phyloP scores from a whole-genome alignment of 345 rosid genomes.

The Salix purpurea region DNA sequence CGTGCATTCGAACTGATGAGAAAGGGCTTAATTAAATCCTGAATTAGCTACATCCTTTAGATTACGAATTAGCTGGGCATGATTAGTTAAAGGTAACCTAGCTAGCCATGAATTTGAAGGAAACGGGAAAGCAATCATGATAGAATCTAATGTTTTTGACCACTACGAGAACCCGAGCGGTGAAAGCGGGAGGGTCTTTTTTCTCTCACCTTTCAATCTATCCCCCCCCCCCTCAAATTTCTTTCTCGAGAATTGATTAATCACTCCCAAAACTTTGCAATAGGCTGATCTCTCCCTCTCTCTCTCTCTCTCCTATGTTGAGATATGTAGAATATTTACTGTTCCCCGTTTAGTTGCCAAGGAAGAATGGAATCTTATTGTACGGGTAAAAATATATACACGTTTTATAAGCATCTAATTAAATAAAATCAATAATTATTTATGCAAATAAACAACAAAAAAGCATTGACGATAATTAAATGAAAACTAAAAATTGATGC shows the following conservation, averaged over 20 bases:
- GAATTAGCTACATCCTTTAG: background rate
- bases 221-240: background rate
- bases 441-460: too few species aligned
- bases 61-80: background rate
- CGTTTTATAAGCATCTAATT: too few species aligned
- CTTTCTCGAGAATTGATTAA: background rate
- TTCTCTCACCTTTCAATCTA: background rate
- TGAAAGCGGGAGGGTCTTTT: background rate
- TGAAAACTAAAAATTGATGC: too few species aligned
- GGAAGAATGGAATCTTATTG: background rate
- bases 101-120: background rate
- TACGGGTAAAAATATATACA: background rate
- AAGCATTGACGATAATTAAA: too few species aligned
- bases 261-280: too few species aligned
- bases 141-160: too few species aligned
- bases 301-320: background rate
- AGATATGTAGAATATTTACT: background rate
- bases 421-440: too few species aligned
- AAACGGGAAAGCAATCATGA: background rate
- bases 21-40: background rate
- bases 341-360: background rate
- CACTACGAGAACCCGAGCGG: slow-evolving; percentile 3
- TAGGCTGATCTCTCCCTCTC: background rate
- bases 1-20: background rate
- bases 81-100: background rate